Base-by-base conservation (phyloP, 805 yeast genomes). In the Candida quercuum region DNA sequence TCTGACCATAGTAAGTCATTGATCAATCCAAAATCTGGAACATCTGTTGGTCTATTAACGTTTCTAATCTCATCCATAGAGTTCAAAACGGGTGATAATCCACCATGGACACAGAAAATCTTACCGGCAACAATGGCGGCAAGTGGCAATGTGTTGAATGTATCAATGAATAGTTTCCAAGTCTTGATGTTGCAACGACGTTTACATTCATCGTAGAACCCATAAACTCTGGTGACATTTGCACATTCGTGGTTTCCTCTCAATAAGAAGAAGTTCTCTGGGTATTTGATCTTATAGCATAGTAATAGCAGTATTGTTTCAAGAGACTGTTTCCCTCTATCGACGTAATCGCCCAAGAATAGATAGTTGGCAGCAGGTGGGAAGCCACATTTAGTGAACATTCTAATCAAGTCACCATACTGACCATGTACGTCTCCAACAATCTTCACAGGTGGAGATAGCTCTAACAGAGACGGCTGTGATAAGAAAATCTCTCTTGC, bases 211-310 rank as follows among this genome's bases (percentile, higher is more conserved):
- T 93, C 99, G 59, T 88, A 93, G 56, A 93, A 93, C 3, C 99
- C 99, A 61, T 93, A 93, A 23, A 93, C 96, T 47, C 96, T 76
- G 2, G 98, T 91, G 39, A 93, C 95, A 56, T 86, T 87, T 17
- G 99, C 98, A 63, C 96, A 86, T 66, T 93, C 99, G 64, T 93
- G 99, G 62, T 93, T 93, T 16, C 99, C 99, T 49, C 99, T 71
- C 32, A 93, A 69, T 40, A 93, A 63, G 60, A 91, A 93, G 61
- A 93, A 89, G 64, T 91, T 91, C 55, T 93, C 97, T 0, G 99
- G 98, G 54, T 88, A 91, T 61, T 91, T 91, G 61, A 93, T 89
- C 60, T 93, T 93, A 67, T 87, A 93, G 61, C 97, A 89, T 37
- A 93, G 69, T 42, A 93, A 68, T 33, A 93, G 67, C 42, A 91